Base-by-base conservation (phyloP, 2,329 filamentous ascomycete species). In the Onygenales sp. region DNA sequence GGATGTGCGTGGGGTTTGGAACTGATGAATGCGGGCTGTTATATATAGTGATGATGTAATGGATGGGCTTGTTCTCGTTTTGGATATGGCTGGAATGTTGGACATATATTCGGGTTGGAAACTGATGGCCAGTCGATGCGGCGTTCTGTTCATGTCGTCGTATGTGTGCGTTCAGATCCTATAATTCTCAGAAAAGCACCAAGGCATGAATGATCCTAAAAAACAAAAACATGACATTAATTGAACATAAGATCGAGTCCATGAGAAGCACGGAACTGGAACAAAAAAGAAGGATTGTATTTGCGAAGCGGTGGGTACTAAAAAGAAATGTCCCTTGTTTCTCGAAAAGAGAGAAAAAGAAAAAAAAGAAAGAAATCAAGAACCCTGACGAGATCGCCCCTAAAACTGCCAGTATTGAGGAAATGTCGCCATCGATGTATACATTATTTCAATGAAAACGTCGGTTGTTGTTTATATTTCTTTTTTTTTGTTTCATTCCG, bases 221-320 rank as follows among this genome's bases (percentile, higher is more conserved):
- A 36, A 36, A 13, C 17, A 17, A 38, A 11, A 13, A 39, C 13
- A n/a, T 39, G 9, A 39, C 13, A 39, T 10, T 39, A 49, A 9
- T 31, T 21, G 14, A n/a, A n/a, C 35, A 39, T 10, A 7, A 39
- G 14, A 44, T n/a, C 27, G 33, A 27, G 27, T 14, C 8, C n/a
- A 43, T 21, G 43, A 43, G 13, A 33, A 48, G 14, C 46, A 49
- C 6, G 46, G 17, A 48, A 36, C 46, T 39, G 11, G 4, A 27
- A 27, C 21, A 27, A 36, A 27, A 46, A 17, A 44, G 47, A 43
- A n/a, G 42, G 35, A 52, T 43, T 57, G 55, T 53, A 57, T 55
- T 53, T 52, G 21, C 21, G 44, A 52, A 50, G 42, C 51, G 49
- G 52, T 51, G 50, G 53, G 51, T 51, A 52, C 43, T 55, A 55